Evolutionary conservation across 2,329 filamentous ascomycete genomes (phyloP).

Genomic region (Mycogone perniciosa): DNA sequence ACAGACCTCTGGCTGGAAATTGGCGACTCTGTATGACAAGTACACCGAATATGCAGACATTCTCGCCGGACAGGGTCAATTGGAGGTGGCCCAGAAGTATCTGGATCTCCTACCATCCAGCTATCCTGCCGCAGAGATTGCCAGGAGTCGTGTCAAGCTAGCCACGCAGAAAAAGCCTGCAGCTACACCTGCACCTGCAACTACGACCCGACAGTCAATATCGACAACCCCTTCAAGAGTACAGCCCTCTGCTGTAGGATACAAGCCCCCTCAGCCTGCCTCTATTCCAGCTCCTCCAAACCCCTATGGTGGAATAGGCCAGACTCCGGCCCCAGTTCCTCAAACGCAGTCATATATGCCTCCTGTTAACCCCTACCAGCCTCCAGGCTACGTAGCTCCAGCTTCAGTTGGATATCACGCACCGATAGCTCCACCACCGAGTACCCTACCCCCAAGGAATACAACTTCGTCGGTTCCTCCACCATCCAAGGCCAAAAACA

Average conservation of each 20-base stretch:
- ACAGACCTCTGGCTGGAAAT: slow-evolving; percentile 77
- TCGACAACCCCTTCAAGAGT: slow-evolving; percentile 35
- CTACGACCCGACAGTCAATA: slow-evolving; percentile 24
- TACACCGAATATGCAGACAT: slow-evolving; percentile 97
- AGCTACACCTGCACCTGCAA: slow-evolving; percentile 19
- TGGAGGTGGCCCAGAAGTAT: slow-evolving; percentile 84
- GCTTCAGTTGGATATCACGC: slow-evolving; percentile 32
- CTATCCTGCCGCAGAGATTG: slow-evolving; percentile 82
- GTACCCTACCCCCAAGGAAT: slow-evolving; percentile 42
- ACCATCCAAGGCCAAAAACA: slow-evolving; percentile 63
- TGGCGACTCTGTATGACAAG: slow-evolving; percentile 81
- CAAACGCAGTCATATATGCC: slow-evolving; percentile 32
- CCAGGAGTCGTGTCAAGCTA: slow-evolving; percentile 75
- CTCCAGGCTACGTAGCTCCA: slow-evolving; percentile 27
- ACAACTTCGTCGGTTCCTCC: slow-evolving; percentile 63
- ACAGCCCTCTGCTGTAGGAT: slow-evolving; percentile 35
- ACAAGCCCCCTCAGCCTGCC: slow-evolving; percentile 42
- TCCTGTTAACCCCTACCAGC: slow-evolving; percentile 32
- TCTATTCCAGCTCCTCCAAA: slow-evolving; percentile 23
- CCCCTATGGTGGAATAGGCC: slow-evolving; percentile 20
- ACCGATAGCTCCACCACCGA: slow-evolving; percentile 28
- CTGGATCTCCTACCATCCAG: slow-evolving; percentile 76
- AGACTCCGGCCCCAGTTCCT: slow-evolving; percentile 20
- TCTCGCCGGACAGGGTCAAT: slow-evolving; percentile 79
- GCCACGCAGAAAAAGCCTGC: slow-evolving; percentile 55